These are phyloP conservation scores for Saturnispora serradocipensis DNA, from an alignment of 805 yeast genomes.

Conservation along the genomic window DNA sequence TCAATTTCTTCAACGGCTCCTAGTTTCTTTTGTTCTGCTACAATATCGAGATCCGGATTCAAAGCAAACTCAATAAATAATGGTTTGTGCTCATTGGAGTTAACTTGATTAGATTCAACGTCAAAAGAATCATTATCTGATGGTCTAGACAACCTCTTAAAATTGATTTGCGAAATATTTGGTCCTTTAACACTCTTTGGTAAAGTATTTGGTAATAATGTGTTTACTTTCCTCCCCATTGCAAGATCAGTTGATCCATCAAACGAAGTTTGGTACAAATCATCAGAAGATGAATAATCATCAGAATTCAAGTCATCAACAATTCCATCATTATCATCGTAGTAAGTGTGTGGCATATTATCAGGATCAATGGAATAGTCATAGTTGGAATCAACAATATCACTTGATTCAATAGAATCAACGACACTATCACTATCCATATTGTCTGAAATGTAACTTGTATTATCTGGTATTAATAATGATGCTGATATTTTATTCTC, in stretches of 20 bases:
- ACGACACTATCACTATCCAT: constrained; percentile 10
- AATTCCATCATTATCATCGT: constrained; percentile 5
- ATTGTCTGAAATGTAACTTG: neutral
- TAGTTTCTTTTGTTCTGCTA: neutral
- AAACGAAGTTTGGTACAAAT: constrained; percentile 9
- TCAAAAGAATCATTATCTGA: neutral
- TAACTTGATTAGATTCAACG: neutral
- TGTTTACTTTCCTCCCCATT: neutral
- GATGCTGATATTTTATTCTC: neutral
- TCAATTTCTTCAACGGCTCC: neutral
- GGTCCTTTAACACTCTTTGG: constrained; percentile 3
- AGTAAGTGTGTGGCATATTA: neutral
- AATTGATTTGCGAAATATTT: constrained; percentile 16
- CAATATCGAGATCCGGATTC: neutral
- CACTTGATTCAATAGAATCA: constrained; percentile 20
- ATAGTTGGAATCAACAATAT: constrained; percentile 21
- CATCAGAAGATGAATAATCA: constrained; percentile 20
- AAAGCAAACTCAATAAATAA: neutral
- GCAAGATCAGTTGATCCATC: neutral
- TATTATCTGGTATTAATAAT: neutral
- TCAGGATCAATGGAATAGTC: constrained; percentile 9
- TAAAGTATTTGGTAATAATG: neutral
- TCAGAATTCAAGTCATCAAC: constrained; percentile 23
- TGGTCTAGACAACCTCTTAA: constrained; percentile 13
- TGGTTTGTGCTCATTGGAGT: neutral